Conservation (phyloP, 176 grass and related monocot genomes). For the Carex cristatella region DNA sequence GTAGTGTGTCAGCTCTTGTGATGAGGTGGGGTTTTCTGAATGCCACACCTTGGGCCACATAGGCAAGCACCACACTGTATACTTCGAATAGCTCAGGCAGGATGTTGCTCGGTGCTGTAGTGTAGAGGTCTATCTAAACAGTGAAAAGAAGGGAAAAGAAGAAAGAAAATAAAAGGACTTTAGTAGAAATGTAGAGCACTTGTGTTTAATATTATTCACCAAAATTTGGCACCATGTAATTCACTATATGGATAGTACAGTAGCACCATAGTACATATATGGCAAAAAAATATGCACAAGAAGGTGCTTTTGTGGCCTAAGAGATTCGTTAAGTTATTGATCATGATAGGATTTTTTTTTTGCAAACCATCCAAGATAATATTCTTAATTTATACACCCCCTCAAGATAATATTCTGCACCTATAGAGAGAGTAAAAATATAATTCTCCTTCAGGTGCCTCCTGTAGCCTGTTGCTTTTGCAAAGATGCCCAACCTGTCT, state of each 20-base stretch:
- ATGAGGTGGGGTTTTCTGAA: slow-evolving; percentile 73
- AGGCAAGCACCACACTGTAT: slow-evolving; percentile 80
- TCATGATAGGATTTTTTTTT: background rate
- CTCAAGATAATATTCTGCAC: background rate
- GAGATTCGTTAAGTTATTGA: background rate
- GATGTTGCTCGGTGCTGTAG: slow-evolving; percentile 81
- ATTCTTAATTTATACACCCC: background rate
- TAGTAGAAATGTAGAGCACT: background rate
- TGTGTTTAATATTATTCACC: background rate
- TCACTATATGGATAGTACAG: background rate
- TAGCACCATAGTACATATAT: background rate
- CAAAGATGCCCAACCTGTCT: background rate
- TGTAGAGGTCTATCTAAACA: slow-evolving; percentile 74
- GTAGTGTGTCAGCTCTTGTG: slow-evolving; percentile 58
- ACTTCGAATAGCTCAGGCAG: slow-evolving; percentile 83
- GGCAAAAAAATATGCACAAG: background rate
- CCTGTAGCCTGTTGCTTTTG: background rate
- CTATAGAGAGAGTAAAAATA: background rate
- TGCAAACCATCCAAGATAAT: background rate
- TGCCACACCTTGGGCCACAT: slow-evolving; percentile 78
- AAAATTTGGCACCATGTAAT: background rate
- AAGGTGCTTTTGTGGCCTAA: background rate
- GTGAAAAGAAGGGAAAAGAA: background rate
- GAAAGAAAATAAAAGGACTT: slow-evolving; percentile 19
- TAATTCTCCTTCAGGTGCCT: background rate